A percentile compares a stretch with the other conserved stretches of the same genome.
These are phyloP conservation scores for Talaromyces verruculosus DNA, from an alignment of 2,329 filamentous ascomycete genomes.

Conservation along the genomic window DNA sequence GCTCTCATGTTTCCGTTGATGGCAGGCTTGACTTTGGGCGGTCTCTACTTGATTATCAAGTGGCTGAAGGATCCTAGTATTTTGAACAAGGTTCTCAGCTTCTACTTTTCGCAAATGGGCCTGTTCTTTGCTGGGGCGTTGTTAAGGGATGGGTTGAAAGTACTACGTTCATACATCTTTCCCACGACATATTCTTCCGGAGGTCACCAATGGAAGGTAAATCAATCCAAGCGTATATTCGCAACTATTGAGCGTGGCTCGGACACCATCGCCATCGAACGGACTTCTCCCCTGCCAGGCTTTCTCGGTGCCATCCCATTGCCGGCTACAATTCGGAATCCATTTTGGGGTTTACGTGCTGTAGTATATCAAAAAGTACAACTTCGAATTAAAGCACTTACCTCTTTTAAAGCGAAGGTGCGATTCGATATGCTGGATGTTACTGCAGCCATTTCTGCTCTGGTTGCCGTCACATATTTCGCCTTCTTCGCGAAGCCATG, in stretches of 20 bases:
- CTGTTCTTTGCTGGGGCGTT: constrained; percentile 74
- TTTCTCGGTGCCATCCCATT: constrained; percentile 51
- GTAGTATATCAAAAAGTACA: constrained; percentile 53
- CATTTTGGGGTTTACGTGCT: constrained; percentile 53
- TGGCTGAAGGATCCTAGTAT: constrained; percentile 79
- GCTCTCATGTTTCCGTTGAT: constrained; percentile 81
- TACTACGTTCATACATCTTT: constrained; percentile 67
- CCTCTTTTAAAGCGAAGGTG: constrained; percentile 46
- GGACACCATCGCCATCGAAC: constrained; percentile 25
- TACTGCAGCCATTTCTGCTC: constrained; percentile 58
- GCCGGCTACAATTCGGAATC: constrained; percentile 32
- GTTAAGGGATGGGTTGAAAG: constrained; percentile 67
- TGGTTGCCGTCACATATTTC: constrained; percentile 63
- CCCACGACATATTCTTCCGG: constrained; percentile 65
- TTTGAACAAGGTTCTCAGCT: constrained; percentile 77
- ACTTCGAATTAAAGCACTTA: constrained; percentile 56
- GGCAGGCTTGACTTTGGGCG: constrained; percentile 68
- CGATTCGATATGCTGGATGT: constrained; percentile 48
- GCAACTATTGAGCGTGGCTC: constrained; percentile 23
- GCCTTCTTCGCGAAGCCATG: constrained; percentile 61
- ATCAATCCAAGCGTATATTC: constrained; percentile 36
- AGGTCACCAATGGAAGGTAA: constrained; percentile 51
- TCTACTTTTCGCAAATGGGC: constrained; percentile 79
- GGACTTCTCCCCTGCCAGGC: constrained; percentile 54
- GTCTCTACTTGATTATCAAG: constrained; percentile 85